Evolutionary conservation across 306 rosid species (phyloP), one percentile per base, ranked within the genome.

Genomic region (Trifolium dubium): DNA sequence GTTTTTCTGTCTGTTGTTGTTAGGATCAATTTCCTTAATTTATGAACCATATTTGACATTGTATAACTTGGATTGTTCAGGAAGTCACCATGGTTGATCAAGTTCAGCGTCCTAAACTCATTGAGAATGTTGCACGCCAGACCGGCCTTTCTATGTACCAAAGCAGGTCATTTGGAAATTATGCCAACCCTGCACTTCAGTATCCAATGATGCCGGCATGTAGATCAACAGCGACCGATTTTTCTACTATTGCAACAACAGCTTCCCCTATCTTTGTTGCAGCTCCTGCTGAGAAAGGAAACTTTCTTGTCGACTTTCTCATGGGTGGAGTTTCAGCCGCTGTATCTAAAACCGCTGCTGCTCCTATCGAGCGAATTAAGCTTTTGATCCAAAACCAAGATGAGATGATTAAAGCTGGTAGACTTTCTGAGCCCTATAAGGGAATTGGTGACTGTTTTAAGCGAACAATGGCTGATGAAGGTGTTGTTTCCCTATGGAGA

Each of bases 261-360:
- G 66, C 83, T 7, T 88, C 93, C 4, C 96, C 92, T 13, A 49
- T 92, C 54, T 90, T 89, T 50, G 88, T 79, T 5, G 85, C 89
- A 2, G 91, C 98, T 72, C 97, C 97, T 0, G 86, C 86, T 0
- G 95, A 92, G 87, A 90, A 92, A 73, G 88, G 98, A 8, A 8
- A 83, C 50, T 92, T 92, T 74, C 0, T 83, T 0, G 12, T 90
- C 31, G 98, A 87, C 71, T 92, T 92, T 81, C 82, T 92, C 12
- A 87, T 90, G 96, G 94, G 96, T 13, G 98, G 96, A 64, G 98
- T 92, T 72, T 90, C 96, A 3, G 96, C 92, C 23, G 98, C 98
- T 3, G 98, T 92, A 0, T 92, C 96, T 39, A 92, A 92, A 69
- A 92, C 98, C 1, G 94, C 94, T 11, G 94, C 94, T 29, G 98